phyloP scores from a whole-genome alignment of 441 rosid species.

The Croton laevigatus region DNA sequence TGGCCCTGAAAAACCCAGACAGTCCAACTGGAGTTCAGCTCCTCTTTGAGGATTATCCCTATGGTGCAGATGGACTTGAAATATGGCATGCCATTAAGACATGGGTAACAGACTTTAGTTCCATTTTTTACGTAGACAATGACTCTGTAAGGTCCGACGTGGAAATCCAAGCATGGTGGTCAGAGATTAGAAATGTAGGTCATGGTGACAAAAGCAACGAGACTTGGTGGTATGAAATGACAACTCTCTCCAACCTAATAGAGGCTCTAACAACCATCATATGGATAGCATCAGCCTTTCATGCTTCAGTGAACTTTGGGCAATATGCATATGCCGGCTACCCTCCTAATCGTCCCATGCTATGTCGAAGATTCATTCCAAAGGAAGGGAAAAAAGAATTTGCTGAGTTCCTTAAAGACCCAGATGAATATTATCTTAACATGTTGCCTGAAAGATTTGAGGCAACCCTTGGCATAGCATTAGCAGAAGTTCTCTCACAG shows the following conservation, averaged over 20 bases:
- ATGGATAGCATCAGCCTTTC: constrained; percentile 66
- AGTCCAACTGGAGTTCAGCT: constrained; percentile 41
- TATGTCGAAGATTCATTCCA: constrained; percentile 51
- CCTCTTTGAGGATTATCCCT: constrained; percentile 62
- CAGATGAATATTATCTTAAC: constrained; percentile 52
- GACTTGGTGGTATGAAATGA: constrained; percentile 58
- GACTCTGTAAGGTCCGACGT: constrained; percentile 41
- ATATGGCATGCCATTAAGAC: constrained; percentile 54
- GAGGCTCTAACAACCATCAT: constrained; percentile 52
- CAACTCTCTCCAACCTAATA: constrained; percentile 33
- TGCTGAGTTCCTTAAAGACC: constrained; percentile 50
- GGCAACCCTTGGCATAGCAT: constrained; percentile 44
- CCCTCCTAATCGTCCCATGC: constrained; percentile 57
- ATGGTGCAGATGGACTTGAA: constrained; percentile 61
- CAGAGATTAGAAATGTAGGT: constrained; percentile 55
- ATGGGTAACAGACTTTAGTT: constrained; percentile 58
- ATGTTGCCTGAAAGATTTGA: constrained; percentile 55
- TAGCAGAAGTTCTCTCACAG: constrained; percentile 49
- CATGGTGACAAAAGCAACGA: constrained; percentile 64
- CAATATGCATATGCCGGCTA: constrained; percentile 57
- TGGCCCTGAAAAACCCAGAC: constrained; percentile 46
- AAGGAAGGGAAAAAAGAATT: constrained; percentile 51
- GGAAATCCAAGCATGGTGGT: constrained; percentile 89
- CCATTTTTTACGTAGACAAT: constrained; percentile 49
- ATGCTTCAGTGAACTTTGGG: constrained; percentile 62